Evolutionary conservation across 306 rosid species (phyloP), one percentile per base, ranked within the genome.

Genomic region (cucumber (Cucumis sativus)): DNA sequence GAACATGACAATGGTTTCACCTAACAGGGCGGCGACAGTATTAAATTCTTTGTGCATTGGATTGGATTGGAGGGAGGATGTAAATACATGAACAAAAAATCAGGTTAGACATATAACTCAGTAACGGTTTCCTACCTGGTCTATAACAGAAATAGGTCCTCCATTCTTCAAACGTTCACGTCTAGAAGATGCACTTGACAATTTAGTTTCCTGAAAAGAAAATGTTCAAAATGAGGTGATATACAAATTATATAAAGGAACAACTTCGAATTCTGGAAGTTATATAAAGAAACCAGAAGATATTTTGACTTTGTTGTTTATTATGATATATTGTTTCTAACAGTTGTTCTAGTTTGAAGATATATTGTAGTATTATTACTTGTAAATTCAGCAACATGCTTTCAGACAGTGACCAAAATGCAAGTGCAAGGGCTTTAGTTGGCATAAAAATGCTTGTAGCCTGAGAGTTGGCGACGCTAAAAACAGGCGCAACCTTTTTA

Each of bases 131-230:
- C 23, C 54, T 68, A 68, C 74, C 56, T 68, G 74, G 74, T 43
- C 74, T 15, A 68, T 20, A 20, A 35, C 61, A 69, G 84, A 63
- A 65, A 78, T 76, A 67, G 82, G 58, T 55, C 75, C 77, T 3
- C 15, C 63, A 37, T 56, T 72, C 75, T 84, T 74, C 51, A 62
- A 52, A 47, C 47, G 58, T 66, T 1, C 71, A 40, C 25, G 49
- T 35, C 6, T 40, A 40, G 23, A 39, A 66, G 72, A 66, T 66
- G 72, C 51, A 75, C 70, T 77, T 2, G 62, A 41, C 41, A 74
- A 78, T 43, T 81, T 52, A 74, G 70, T 83, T 33, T 82, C 90
- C 89, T 87, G 2, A 6, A 52, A 52, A 81, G 5, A 25, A 65
- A 39, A 10, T 10, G 74, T 41, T 68, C 23, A 68, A 35, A 20